Percentiles rank a stretch among this genome's conserved stretches.
phyloP scores from a whole-genome alignment of 2,329 filamentous ascomycete species.

The Fusarium fujikuroi region DNA sequence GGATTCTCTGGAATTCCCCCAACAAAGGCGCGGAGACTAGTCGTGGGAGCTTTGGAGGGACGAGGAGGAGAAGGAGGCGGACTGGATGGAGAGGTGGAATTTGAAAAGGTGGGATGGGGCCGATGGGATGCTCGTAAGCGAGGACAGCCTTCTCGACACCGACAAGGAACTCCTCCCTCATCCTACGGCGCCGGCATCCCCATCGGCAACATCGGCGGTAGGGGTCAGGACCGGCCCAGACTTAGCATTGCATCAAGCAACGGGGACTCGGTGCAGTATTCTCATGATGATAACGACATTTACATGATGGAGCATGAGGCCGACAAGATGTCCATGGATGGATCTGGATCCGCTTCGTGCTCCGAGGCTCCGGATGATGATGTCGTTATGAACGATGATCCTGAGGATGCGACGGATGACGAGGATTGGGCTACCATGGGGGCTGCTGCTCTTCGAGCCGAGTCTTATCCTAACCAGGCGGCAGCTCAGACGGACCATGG shows the following conservation, averaged over 20 bases:
- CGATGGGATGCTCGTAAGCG: constrained; percentile 88
- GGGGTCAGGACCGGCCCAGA: constrained; percentile 60
- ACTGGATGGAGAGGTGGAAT: constrained; percentile 77
- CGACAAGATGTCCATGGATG: constrained; percentile 92
- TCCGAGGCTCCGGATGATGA: constrained; percentile 78
- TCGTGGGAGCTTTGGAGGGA: constrained; percentile 91
- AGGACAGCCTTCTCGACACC: constrained; percentile 67
- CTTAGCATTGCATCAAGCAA: constrained; percentile 68
- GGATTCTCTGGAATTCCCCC: constrained; percentile 91
- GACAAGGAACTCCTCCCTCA: constrained; percentile 54
- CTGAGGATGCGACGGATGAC: constrained; percentile 90
- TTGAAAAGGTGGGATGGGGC: constrained; percentile 97
- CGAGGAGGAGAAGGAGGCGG: constrained; percentile 73
- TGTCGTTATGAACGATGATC: constrained; percentile 76
- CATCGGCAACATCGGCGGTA: constrained; percentile 60
- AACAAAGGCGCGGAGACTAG: constrained; percentile 87
- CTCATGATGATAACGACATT: constrained; percentile 71
- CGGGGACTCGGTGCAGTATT: constrained; percentile 79
- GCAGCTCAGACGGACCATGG: constrained; percentile 65
- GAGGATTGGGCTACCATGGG: constrained; percentile 95
- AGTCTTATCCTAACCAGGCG: constrained; percentile 67
- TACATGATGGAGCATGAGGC: constrained; percentile 85
- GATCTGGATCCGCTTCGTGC: constrained; percentile 76
- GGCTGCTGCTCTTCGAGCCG: constrained; percentile 81
- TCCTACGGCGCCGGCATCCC: constrained; percentile 65